Evolutionary conservation across 768 basidiomycete species (phyloP), one percentile per base, ranked within the genome.

Genomic region (Pleurotus sapidus): DNA sequence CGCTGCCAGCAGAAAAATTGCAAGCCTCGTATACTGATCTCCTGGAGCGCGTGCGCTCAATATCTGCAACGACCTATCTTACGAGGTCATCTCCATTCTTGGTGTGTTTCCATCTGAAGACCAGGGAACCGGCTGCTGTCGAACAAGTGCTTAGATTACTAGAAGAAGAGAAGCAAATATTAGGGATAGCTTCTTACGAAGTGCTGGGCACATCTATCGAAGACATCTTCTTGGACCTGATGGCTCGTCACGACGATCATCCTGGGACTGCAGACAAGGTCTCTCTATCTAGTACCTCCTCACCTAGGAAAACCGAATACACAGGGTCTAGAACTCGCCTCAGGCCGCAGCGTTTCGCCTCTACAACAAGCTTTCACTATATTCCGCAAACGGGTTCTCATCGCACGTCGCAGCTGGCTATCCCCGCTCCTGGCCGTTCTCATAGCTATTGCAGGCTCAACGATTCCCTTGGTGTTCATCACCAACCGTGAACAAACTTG

Each of bases 221-320:
- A 67, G 88, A 91, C 57, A 88, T 93, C 46, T 93, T 93, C 73
- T 76, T 93, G 17, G 77, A 80, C 40, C 70, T 93, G 15, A 90
- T 91, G 88, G 69, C 69, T 47, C 72, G 77, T 14, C 71, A 79
- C 24, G 45, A 57, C 55, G 57, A 49, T 63, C 30, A 34, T 11
- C 30, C 30, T 3, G 30, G 30, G 30, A 20, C 20, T 39, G 15
- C 61, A 64, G 12, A 49, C 37, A 39, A 65, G 63, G 42, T 57
- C 63, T 20, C 58, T 39, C 15, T 24, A 12, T 15, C 14, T 15
- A 65, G 62, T n/a, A 63, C 66, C 5, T 11, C 27, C 0, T 15
- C 12, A 2, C 48, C 64, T 4, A n/a, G 61, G 64, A n/a, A 61
- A 63, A 20, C 45, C 59, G 2, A 63, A 68, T 14, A 57, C 61